Percentiles rank a stretch among this genome's conserved stretches.
Evolutionary conservation across 225 moss, liverwort and hornwort species (phyloP).

Genomic region (Pseudoscleropodium purum): DNA sequence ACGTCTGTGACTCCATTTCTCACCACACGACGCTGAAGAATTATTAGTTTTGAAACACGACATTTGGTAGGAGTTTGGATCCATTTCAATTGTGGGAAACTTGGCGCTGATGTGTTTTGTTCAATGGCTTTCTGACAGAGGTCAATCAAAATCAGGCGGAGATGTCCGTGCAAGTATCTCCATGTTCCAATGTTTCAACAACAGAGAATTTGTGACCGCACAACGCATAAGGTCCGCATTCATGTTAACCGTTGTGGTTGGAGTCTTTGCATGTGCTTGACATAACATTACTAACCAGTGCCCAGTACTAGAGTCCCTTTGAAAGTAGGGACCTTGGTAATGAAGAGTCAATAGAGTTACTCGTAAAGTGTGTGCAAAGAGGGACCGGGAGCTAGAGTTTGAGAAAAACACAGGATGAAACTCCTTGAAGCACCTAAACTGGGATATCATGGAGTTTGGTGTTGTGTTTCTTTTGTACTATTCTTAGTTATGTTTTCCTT

Average conservation of each 20-base stretch:
- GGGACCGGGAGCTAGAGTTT: too few relatives aligned
- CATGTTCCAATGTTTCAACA: slow-evolving; percentile 44
- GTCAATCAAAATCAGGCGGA: slow-evolving; percentile 40
- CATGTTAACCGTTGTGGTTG: neutral
- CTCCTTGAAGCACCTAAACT: too few relatives aligned
- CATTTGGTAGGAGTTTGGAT: neutral
- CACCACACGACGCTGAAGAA: neutral
- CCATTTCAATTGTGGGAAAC: neutral
- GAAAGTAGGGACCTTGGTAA: neutral
- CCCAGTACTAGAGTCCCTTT: too few relatives aligned
- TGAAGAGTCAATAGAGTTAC: neutral
- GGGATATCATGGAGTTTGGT: too few relatives aligned
- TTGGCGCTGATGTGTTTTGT: neutral
- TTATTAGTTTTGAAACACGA: neutral
- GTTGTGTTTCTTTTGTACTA: too few relatives aligned
- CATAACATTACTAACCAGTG: neutral
- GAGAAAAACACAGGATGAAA: too few relatives aligned
- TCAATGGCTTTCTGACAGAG: slow-evolving; percentile 13
- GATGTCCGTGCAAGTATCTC: slow-evolving; percentile 60
- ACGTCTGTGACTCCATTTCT: neutral
- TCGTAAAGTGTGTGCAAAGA: too few relatives aligned
- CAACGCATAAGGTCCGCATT: slow-evolving; percentile 58
- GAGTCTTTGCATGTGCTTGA: neutral
- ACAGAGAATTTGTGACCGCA: slow-evolving; percentile 50
- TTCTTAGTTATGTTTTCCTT: too few relatives aligned